phyloP scores from a whole-genome alignment of 140 eudicot species.

The Oenanthe javanica region DNA sequence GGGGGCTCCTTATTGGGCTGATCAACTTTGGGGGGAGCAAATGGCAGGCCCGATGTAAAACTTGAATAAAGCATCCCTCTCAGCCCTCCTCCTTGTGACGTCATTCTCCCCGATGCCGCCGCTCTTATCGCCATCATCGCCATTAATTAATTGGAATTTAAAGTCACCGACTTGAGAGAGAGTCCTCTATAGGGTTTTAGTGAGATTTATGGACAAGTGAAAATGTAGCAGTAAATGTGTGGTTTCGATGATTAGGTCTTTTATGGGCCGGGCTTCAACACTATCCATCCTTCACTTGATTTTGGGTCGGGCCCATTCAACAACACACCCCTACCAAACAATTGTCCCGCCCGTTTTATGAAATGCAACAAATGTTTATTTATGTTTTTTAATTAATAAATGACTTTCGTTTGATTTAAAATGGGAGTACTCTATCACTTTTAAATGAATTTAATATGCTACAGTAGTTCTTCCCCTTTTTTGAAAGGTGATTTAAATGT shows the following conservation, averaged over 20 bases:
- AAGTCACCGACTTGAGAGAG: not conserved
- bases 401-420: too few relatives aligned
- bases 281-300: too few relatives aligned
- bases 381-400: too few relatives aligned
- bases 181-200: not conserved
- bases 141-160: not conserved
- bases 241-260: not conserved
- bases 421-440: too few relatives aligned
- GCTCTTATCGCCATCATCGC: not conserved
- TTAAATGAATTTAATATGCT: too few relatives aligned
- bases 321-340: too few relatives aligned
- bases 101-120: constrained; percentile 17
- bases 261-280: not conserved
- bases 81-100: constrained; percentile 21
- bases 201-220: not conserved
- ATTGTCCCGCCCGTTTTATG: too few relatives aligned
- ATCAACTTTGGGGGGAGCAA: constrained; percentile 15
- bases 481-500: too few relatives aligned
- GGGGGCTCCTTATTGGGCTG: constrained; percentile 29
- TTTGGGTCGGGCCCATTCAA: not conserved
- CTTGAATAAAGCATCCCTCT: constrained; percentile 38
- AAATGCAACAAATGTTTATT: too few relatives aligned
- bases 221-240: not conserved
- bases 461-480: too few relatives aligned
- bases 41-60: constrained; percentile 21